Evolutionary conservation across 164 flowering plant genomes (phyloP), one percentile per base, ranked within the genome.

Genomic region (Liquidambar formosana): DNA sequence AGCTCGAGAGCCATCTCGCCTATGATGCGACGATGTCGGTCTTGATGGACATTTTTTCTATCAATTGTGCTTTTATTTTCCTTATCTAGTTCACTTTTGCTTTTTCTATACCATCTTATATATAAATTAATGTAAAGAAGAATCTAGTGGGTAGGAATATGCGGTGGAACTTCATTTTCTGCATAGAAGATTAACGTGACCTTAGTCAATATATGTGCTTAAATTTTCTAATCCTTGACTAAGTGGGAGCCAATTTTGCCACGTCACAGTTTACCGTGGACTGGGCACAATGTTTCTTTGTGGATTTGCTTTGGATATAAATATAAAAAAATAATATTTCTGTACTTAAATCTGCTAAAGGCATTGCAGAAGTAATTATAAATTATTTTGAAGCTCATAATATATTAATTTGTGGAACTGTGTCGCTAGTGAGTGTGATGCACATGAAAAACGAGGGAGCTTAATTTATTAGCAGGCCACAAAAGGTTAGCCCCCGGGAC

Each of bases 91-190:
- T 57, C 45, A 15, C 13, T 18, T 19, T 15, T 52, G 57, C 21
- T 56, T 61, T 43, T 22, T 59, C n/a, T n/a, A n/a, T 47, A 18
- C 16, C n/a, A 27, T 28, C 21, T 60, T n/a, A n/a, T 45, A 2
- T 56, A 56, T 4, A 41, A 33, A 61, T 43, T 22, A 53, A 43
- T 27, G 19, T 11, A 15, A 14, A 56, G 67, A 48, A 61, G 72
- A 67, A 71, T 67, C 72, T 67, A 47, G 70, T 67, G 69, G 41
- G 41, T 33, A 63, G 61, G 64, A 66, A 57, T 45, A 23, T n/a
- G n/a, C 25, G 57, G 52, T 68, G 60, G 53, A 73, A 54, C 19
- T 63, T 47, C 21, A 19, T 0, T 21, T 23, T 10, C 23, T 57
- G 60, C 60, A 0, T 2, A 3, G 33, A 57, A 25, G 60, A 56